phyloP scores from a whole-genome alignment of 768 basidiomycete genomes.

The Mycena alexandri region DNA sequence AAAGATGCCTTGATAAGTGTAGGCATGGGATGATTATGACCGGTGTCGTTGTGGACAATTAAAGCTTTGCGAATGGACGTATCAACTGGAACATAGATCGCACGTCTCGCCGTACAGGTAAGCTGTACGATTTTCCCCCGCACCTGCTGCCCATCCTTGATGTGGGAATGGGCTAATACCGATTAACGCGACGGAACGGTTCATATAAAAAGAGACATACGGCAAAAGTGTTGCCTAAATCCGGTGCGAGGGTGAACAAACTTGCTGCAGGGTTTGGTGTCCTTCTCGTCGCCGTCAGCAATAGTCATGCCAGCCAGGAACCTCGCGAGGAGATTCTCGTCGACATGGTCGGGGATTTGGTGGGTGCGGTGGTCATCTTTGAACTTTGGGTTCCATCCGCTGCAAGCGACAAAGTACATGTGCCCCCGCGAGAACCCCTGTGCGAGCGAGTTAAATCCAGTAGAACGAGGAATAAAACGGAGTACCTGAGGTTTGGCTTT shows the following conservation, averaged over 20 bases:
- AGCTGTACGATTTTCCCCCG: background rate
- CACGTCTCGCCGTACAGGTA: background rate
- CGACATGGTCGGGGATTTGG: conserved; percentile 3
- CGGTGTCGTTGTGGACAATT: background rate
- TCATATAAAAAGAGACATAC: background rate
- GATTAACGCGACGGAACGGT: background rate
- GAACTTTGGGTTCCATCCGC: background rate
- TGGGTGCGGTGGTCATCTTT: background rate
- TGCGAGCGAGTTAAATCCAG: background rate
- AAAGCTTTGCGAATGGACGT: background rate
- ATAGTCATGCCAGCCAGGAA: background rate
- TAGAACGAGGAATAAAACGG: background rate
- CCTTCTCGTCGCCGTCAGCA: background rate
- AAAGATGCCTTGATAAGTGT: background rate
- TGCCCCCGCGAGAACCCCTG: conserved; percentile 10
- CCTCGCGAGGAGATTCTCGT: conserved; percentile 2
- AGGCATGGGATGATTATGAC: conserved; percentile 20
- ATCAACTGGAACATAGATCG: conserved; percentile 11
- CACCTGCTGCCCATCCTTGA: background rate
- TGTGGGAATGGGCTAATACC: conserved; percentile 13
- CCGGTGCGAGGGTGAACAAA: conserved; percentile 11
- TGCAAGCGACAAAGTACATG: conserved; percentile 2
- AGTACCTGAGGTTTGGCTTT: conserved; percentile 1
- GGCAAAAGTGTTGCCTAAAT: background rate
- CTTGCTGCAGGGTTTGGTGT: background rate